Percentiles rank a stretch among this genome's conserved stretches.
phyloP scores from a whole-genome alignment of 202 grass and related monocot genomes.

The Schoenoplectus tabernaemontani region DNA sequence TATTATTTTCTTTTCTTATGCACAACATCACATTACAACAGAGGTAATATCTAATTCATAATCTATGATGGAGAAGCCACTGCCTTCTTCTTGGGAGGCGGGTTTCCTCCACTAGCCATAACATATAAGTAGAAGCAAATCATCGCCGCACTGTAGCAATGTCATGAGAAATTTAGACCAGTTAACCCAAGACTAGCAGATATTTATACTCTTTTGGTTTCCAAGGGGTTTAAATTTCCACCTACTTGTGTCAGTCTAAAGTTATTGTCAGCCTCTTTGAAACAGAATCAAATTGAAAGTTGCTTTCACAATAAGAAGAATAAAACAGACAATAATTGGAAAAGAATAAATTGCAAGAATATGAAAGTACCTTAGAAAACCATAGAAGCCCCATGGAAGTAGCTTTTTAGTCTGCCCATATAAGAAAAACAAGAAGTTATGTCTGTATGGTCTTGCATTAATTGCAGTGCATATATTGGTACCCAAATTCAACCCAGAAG shows the following conservation, averaged over 20 bases:
- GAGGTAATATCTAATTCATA: not conserved
- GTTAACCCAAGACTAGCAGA: not conserved
- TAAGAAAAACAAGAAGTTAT: not conserved
- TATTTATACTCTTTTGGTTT: not conserved
- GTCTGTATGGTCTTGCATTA: not conserved
- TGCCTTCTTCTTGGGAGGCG: slow-evolving; percentile 69
- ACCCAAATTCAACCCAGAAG: too few relatives aligned
- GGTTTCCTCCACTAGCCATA: slow-evolving; percentile 66
- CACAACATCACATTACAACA: not conserved
- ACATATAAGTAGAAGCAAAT: slow-evolving; percentile 84
- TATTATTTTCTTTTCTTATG: not conserved
- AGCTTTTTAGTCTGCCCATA: slow-evolving; percentile 63
- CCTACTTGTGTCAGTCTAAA: not conserved
- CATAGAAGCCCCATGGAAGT: slow-evolving; percentile 60
- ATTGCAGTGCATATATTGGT: not conserved
- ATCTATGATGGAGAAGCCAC: slow-evolving; percentile 20
- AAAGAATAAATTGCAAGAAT: not conserved
- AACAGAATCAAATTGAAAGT: not conserved
- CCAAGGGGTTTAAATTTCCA: not conserved
- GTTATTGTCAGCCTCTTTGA: not conserved
- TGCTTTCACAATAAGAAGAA: slow-evolving; percentile 3
- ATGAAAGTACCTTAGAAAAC: slow-evolving; percentile 43
- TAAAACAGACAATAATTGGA: not conserved
- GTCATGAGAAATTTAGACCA: not conserved
- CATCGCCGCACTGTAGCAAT: slow-evolving; percentile 50